phyloP scores from a whole-genome alignment of 192 early-diverging fungal species.

The Umbelopsis ramanniana region DNA sequence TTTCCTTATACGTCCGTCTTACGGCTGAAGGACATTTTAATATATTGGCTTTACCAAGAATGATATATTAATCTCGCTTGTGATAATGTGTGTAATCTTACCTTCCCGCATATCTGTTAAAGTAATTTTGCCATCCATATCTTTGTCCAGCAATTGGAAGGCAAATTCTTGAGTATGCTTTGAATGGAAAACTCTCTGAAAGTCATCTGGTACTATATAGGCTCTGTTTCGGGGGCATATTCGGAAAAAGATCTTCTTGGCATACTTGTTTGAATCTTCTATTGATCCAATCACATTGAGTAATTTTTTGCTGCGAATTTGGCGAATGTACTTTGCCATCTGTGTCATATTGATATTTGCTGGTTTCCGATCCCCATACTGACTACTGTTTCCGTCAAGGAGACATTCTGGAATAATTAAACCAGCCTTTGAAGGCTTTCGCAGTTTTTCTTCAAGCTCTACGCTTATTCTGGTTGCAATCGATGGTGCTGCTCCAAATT shows the following conservation, averaged over 20 bases:
- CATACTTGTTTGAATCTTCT: constrained; percentile 16
- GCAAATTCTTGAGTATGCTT: constrained; percentile 5
- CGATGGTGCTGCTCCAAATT: background rate
- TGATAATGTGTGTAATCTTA: background rate
- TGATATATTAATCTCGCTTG: background rate
- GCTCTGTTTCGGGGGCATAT: background rate
- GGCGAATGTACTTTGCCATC: constrained; percentile 11
- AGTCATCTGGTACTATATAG: background rate
- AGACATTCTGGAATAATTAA: background rate
- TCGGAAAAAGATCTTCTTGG: constrained; percentile 11
- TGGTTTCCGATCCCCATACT: constrained; percentile 4
- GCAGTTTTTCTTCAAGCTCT: constrained; percentile 2
- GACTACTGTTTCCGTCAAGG: background rate
- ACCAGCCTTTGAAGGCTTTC: constrained; percentile 4
- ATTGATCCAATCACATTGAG: constrained; percentile 14
- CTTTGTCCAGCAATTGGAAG: background rate
- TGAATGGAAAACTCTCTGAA: constrained; percentile 13
- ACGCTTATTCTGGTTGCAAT: constrained; percentile 2
- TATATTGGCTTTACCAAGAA: too few species aligned
- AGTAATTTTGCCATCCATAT: constrained; percentile 9
- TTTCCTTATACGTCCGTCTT: background rate
- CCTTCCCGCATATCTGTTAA: constrained; percentile 9
- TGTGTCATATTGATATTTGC: background rate
- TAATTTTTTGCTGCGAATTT: constrained; percentile 10
- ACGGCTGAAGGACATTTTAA: background rate